These are phyloP conservation scores for Leptodermis oblonga DNA, from an alignment of 257 asterid genomes.

Conservation along the genomic window DNA sequence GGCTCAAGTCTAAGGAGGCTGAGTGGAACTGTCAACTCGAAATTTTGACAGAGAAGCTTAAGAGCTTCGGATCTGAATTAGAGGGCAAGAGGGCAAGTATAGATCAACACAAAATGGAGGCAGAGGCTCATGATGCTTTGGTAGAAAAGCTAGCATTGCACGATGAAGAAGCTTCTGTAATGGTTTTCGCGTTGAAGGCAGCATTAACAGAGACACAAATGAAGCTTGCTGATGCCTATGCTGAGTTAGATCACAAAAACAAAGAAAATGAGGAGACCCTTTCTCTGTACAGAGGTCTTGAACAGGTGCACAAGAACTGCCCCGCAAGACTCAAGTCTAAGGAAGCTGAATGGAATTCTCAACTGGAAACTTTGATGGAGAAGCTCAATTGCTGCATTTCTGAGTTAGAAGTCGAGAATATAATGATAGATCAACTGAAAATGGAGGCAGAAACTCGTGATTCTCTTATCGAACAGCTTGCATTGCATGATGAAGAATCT, in stretches of 20 bases:
- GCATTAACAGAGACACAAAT: slow-evolving; percentile 48
- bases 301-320: slow-evolving; percentile 54
- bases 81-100: slow-evolving; percentile 35
- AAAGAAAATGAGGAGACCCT: slow-evolving; percentile 28
- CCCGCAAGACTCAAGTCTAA: slow-evolving; percentile 46
- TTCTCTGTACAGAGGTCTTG: slow-evolving; percentile 44
- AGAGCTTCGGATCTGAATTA: slow-evolving; percentile 36
- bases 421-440: slow-evolving; percentile 41
- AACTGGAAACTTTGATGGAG: slow-evolving; percentile 44
- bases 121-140: slow-evolving; percentile 54
- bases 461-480: slow-evolving; percentile 46
- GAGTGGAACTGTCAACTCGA: slow-evolving; percentile 62
- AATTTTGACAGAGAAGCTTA: slow-evolving; percentile 44
- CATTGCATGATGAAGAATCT: slow-evolving; percentile 52
- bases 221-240: slow-evolving; percentile 34
- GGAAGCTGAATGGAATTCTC: slow-evolving; percentile 64
- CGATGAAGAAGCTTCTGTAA: slow-evolving; percentile 55
- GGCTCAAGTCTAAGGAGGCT: slow-evolving; percentile 59
- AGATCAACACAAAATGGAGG: slow-evolving; percentile 48
- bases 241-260: slow-evolving; percentile 28
- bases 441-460: slow-evolving; percentile 59
- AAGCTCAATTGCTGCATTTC: slow-evolving; percentile 42
- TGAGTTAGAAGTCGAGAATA: slow-evolving; percentile 41
- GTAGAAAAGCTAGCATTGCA: slow-evolving; percentile 47
- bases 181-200: slow-evolving; percentile 56